Percentiles rank a stretch among this genome's conserved stretches.
Evolutionary conservation across 768 basidiomycete genomes (phyloP).

Genomic region (Suillus alpinus): DNA sequence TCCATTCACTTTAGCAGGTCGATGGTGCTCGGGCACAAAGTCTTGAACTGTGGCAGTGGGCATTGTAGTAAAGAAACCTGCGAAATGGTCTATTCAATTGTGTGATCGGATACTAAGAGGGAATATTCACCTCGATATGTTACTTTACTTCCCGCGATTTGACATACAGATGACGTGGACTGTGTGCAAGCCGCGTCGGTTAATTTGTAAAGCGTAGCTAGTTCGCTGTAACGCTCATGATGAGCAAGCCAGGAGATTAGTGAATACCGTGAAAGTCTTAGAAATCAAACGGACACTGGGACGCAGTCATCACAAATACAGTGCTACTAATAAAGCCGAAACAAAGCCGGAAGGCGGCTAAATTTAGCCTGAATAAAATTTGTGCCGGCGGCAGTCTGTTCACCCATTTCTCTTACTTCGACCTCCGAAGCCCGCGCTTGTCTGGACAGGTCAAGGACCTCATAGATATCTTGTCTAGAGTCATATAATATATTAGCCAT

Average conservation of each 20-base stretch:
- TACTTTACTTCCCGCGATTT: not conserved
- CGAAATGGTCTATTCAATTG: not conserved
- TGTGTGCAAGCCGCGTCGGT: not conserved
- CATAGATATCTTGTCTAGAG: not conserved
- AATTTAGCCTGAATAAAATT: not conserved
- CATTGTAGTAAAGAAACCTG: slow-evolving; percentile 3
- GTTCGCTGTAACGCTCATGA: not conserved
- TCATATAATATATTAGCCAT: slow-evolving; percentile 35
- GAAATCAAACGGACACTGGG: not conserved
- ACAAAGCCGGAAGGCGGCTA: not conserved
- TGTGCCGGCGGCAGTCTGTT: not conserved
- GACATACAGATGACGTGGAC: not conserved
- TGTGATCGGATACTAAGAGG: not conserved
- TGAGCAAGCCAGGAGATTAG: not conserved
- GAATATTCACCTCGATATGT: not conserved
- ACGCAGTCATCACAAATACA: not conserved
- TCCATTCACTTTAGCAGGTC: not conserved
- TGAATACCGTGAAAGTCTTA: not conserved
- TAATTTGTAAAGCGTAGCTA: not conserved
- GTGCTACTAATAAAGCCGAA: not conserved
- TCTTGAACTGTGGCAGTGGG: not conserved
- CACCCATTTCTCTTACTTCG: not conserved
- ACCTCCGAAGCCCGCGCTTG: not conserved
- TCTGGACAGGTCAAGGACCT: not conserved
- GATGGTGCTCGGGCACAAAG: not conserved